Evolutionary conservation across 169 alveolate genomes (phyloP).

Genomic region (Babesia sp.): DNA sequence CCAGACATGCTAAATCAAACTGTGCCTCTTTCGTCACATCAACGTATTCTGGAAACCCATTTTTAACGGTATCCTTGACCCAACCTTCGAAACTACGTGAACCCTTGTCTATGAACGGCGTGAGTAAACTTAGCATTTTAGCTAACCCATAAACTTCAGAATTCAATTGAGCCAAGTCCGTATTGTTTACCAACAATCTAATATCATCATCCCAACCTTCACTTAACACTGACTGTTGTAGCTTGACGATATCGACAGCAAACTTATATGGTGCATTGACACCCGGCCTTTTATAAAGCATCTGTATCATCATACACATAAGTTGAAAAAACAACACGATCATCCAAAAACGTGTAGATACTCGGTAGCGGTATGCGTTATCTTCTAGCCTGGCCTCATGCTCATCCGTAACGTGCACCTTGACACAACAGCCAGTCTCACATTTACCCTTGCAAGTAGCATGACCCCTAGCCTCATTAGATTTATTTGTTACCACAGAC

Average conservation of each 20-base stretch:
- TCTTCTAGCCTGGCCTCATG: no score
- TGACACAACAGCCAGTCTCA: conserved; percentile 17
- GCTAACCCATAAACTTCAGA: background rate
- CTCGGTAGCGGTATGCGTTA: background rate
- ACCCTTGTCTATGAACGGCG: background rate
- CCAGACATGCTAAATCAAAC: background rate
- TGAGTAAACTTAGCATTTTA: background rate
- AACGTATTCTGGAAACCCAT: background rate
- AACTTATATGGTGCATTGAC: background rate
- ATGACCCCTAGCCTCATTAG: background rate
- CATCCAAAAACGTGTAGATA: background rate
- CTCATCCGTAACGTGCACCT: conserved; percentile 8
- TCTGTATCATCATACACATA: background rate
- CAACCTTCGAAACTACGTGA: background rate
- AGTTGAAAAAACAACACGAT: background rate
- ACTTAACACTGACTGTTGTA: background rate
- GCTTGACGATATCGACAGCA: background rate
- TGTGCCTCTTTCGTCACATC: background rate
- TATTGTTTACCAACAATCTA: background rate
- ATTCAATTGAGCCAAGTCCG: background rate
- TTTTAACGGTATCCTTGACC: background rate
- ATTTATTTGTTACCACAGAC: background rate
- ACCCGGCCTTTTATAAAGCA: background rate
- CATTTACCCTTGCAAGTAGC: background rate
- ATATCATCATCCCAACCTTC: background rate